phyloP scores from a whole-genome alignment of 805 yeast species.

The Clavispora phyllophila region DNA sequence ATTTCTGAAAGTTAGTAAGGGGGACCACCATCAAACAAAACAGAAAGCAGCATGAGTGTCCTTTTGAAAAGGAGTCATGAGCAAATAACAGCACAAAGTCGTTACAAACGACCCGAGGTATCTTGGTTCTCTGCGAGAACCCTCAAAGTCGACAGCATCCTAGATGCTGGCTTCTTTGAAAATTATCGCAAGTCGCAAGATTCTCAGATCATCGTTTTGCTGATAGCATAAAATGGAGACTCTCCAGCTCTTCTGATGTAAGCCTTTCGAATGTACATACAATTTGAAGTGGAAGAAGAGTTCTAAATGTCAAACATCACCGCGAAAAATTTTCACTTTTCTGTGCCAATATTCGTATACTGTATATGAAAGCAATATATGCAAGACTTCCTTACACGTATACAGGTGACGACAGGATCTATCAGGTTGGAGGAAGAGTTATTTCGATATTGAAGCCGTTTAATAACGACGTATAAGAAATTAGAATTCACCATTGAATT shows the following conservation, averaged over 20 bases:
- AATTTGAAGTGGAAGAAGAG: neutral
- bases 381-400: neutral
- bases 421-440: too few species aligned
- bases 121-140: slow-evolving; percentile 6
- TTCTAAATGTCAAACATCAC: neutral
- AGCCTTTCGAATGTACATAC: neutral
- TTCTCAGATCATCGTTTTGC: slow-evolving; percentile 17
- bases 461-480: too few species aligned
- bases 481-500: too few species aligned
- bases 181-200: slow-evolving; percentile 8
- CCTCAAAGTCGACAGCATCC: neutral
- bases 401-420: neutral
- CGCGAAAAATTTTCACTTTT: neutral
- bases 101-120: slow-evolving; percentile 7
- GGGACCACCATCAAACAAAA: slow-evolving; percentile 15
- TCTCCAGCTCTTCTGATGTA: slow-evolving; percentile 1
- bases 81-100: slow-evolving; percentile 5
- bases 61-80: slow-evolving; percentile 15
- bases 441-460: too few species aligned
- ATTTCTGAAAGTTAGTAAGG: slow-evolving; percentile 13
- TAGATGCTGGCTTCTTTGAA: neutral
- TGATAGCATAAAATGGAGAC: slow-evolving; percentile 9
- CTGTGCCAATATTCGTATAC: neutral
- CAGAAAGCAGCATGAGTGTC: slow-evolving; percentile 21
- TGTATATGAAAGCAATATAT: neutral